Evolutionary conservation across 1,139 yeast genomes (phyloP), one percentile per base, ranked within the genome.

Genomic region (Pichiaceae sp.): DNA sequence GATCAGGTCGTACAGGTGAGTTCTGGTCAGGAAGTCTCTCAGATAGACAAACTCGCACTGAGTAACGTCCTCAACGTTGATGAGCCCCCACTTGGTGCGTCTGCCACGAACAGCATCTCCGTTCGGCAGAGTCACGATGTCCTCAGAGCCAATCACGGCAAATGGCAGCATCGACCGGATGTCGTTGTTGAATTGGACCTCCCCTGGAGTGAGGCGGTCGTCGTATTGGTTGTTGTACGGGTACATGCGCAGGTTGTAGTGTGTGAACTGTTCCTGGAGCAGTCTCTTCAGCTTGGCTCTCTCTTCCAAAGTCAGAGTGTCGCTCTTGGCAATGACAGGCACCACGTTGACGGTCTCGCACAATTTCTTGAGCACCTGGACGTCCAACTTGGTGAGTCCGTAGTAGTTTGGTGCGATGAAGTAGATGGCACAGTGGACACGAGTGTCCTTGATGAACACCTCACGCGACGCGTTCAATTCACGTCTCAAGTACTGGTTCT

Each of bases 401-500:
- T 69, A 67, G 46, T 85, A 85, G 47, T 84, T 83, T 47, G 98
- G 98, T 48, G 85, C 84, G 50, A 91, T 76, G 57, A 91, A 91
- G 62, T 86, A 91, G 53, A 91, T 69, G 38, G 89, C 82, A 53
- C 95, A 87, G 66, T 91, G 98, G 39, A 91, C 95, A 54, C 97
- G 75, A n/a, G 96, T 75, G 62, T 91, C 98, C 32, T 72, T 73
- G 44, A 89, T 82, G 54, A 70, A 66, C 60, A 74, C 75, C 54
- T 89, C 97, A 61, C 98, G 80, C 56, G 85, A 89, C 5, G 98
- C 97, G 26, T 96, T 91, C 59, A 91, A 78, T 64, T 91, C 98
- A 62, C 85, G 85, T 63, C 97, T 81, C 58, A 91, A 72, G 59
- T 84, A 91, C 53, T 81, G 83, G 25, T 95, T 83, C 61, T 91